Evolutionary conservation across 306 rosid species (phyloP).

Genomic region (Albizia julibrissin): DNA sequence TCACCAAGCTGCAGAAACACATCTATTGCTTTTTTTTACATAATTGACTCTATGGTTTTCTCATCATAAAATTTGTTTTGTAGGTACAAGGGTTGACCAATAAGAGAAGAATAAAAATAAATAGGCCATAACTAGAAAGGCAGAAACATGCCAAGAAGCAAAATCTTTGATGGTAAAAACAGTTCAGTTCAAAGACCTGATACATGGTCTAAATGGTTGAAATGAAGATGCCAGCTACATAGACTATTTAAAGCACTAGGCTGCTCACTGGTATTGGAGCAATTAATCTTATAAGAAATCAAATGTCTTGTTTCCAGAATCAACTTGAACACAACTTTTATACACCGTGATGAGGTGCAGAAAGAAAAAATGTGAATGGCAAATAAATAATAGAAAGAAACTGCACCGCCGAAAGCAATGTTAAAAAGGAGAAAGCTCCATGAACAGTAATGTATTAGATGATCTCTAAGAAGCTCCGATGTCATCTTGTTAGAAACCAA

Average conservation of each 20-base stretch:
- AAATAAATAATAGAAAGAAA: slow-evolving; percentile 22
- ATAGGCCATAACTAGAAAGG: neutral
- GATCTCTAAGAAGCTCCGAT: neutral
- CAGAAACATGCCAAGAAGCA: neutral
- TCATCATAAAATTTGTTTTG: neutral
- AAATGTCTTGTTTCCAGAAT: neutral
- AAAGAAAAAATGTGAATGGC: neutral
- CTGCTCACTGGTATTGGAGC: neutral
- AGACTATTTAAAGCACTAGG: neutral
- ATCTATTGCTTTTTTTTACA: neutral
- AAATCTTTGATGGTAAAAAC: neutral
- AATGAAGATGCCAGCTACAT: neutral
- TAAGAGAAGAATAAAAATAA: neutral
- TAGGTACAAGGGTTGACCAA: neutral
- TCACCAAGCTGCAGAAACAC: neutral
- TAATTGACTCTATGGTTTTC: neutral
- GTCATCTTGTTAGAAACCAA: slow-evolving; percentile 16
- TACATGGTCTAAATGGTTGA: neutral
- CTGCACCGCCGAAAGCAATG: slow-evolving; percentile 17
- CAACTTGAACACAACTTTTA: neutral
- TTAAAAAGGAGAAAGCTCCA: slow-evolving; percentile 25
- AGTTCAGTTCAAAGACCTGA: neutral
- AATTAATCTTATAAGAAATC: neutral
- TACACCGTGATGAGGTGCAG: neutral
- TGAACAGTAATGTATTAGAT: slow-evolving; percentile 22